Base-by-base conservation (phyloP, 352 stramenopile genomes). In the Phytophthora lateralis region DNA sequence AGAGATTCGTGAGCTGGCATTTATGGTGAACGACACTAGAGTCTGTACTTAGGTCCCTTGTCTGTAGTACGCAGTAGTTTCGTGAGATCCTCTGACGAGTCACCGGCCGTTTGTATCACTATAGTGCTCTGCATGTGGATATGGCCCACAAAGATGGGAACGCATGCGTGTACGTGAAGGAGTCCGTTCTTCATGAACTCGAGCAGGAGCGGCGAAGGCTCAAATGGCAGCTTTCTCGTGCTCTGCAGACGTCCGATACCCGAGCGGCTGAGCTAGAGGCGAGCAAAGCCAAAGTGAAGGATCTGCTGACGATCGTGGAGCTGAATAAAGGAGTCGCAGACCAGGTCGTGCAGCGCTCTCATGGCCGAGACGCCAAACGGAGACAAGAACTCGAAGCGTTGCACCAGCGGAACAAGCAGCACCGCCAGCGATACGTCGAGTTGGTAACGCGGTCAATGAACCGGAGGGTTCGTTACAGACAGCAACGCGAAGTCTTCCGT, bases 301-400 rank as follows among this genome's bases (percentile, higher is more conserved):
- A 89, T 47, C 55, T 89, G 50, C 64, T 89, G 57, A 83, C 75
- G 37, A 88, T 89, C 73, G 66, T 89, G 47, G 73, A 84, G 58
- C 66, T 89, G 65, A 89, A 89, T 58, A 85, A 83, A 53, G 71
- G 55, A 26, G 75, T 82, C 5, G 73, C 77, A 0, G 66, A 85
- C 57, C 64, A 69, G 37, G 75, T 66, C 5, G 35, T 84, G 26
- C 71, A 78, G 65, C 78, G 71, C 21, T 76, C 59, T 29, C 73
- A 79, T 57, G 66, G 11, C 1, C 71, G 71, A 35, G 71, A 83
- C 17, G 45, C 48, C 27, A 37, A 71, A 30, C 50, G 80, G 24
- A 75, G 70, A 55, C 51, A 47, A 10, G 71, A 83, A 51, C 49
- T 66, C n/a, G 32, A 77, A 18, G 44, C 46, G 10, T 48, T 82